These are phyloP conservation scores for Lagenaria siceraria DNA, from an alignment of 306 rosid genomes.

Conservation along the genomic window DNA sequence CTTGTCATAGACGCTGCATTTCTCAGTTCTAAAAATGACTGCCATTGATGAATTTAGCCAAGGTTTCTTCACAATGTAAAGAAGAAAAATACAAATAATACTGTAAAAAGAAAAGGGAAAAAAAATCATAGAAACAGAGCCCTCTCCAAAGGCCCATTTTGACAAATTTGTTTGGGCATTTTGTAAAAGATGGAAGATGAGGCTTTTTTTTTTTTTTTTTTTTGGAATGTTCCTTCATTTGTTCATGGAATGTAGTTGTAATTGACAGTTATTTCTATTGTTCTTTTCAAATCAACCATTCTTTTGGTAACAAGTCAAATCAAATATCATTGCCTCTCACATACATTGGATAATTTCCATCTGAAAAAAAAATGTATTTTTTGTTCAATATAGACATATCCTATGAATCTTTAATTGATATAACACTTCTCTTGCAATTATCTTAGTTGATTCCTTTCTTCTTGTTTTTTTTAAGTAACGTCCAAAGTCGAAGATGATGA, in stretches of 20 bases:
- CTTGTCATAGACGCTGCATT: conserved; percentile 73
- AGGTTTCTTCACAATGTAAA: background rate
- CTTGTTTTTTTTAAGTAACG: no score
- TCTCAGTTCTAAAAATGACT: conserved; percentile 46
- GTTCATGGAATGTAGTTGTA: background rate
- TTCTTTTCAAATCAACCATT: background rate
- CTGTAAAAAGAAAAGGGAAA: conserved; percentile 14
- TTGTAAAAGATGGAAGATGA: conserved; percentile 49
- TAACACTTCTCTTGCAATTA: background rate
- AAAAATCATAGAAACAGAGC: conserved; percentile 25
- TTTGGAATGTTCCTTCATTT: background rate
- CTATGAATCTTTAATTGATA: background rate
- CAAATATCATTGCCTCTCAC: background rate
- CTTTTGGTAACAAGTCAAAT: background rate
- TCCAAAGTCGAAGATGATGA: background rate
- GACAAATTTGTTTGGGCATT: conserved; percentile 35
- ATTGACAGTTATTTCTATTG: background rate
- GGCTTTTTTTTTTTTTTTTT: conserved; percentile 28
- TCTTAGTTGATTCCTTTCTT: background rate
- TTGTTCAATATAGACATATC: background rate
- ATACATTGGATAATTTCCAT: background rate
- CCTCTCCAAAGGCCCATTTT: conserved; percentile 64
- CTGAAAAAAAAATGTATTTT: no score
- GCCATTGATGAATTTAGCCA: background rate
- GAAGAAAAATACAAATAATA: background rate